Evolutionary conservation across 1,139 yeast species (phyloP).

Genomic region (Candida tetrigidarum): DNA sequence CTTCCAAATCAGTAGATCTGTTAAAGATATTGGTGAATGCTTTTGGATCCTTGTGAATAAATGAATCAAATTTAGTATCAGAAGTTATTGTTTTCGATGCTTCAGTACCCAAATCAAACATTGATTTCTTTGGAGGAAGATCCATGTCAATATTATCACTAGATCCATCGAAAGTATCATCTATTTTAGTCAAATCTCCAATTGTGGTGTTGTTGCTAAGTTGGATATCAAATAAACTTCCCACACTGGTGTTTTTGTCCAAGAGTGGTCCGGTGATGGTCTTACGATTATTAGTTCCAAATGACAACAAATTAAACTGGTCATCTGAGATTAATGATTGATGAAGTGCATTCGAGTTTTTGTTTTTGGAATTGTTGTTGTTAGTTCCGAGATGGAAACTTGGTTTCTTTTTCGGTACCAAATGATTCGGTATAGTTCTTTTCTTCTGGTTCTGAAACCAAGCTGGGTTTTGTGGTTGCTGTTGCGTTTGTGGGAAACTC

Average conservation of each 20-base stretch:
- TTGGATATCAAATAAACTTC: constrained; percentile 18
- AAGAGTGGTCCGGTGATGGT: constrained; percentile 14
- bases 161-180: constrained; percentile 29
- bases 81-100: constrained; percentile 27
- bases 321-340: constrained; percentile 18
- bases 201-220: constrained; percentile 17
- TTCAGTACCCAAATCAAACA: constrained; percentile 59
- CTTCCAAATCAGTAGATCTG: constrained; percentile 20
- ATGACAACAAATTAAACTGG: constrained; percentile 43
- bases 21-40: constrained; percentile 50
- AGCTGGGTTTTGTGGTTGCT: constrained; percentile 30
- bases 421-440: constrained; percentile 61
- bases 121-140: constrained; percentile 63
- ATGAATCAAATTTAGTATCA: constrained; percentile 25
- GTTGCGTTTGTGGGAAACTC: constrained; percentile 1
- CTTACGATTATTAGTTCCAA: constrained; percentile 33
- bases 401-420: constrained; percentile 47
- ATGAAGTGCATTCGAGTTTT: constrained; percentile 11
- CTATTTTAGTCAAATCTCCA: constrained; percentile 31
- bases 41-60: constrained; percentile 52
- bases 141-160: constrained; percentile 37
- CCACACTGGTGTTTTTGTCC: constrained; percentile 14
- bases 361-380: constrained; percentile 13
- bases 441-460: constrained; percentile 63
- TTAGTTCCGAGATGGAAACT: constrained; percentile 41